These are phyloP conservation scores for Cladobotryum mycophilum DNA, from an alignment of 2,329 filamentous ascomycete genomes.

Conservation along the genomic window DNA sequence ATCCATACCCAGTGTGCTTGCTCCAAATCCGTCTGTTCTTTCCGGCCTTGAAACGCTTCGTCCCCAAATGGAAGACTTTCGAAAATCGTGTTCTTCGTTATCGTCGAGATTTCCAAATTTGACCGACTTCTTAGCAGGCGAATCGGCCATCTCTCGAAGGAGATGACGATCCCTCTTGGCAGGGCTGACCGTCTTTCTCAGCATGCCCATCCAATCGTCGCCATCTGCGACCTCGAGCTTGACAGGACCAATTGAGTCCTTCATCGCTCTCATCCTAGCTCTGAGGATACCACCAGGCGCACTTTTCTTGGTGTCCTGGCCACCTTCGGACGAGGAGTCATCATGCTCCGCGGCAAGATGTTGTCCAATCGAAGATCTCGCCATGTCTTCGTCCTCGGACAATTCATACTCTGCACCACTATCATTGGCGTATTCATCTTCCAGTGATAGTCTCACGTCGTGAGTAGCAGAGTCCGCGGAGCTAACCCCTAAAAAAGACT, in stretches of 20 bases:
- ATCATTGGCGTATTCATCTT: conserved; percentile 49
- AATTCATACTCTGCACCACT: conserved; percentile 73
- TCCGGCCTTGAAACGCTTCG: conserved; percentile 25
- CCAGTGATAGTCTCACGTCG: conserved; percentile 51
- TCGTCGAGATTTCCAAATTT: conserved; percentile 22
- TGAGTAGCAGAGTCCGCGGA: conserved; percentile 73
- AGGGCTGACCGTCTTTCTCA: conserved; percentile 89
- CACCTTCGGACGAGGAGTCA: conserved; percentile 49
- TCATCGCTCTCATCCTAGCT: conserved; percentile 58
- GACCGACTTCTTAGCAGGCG: conserved; percentile 31
- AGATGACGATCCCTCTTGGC: conserved; percentile 84
- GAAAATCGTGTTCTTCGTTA: conserved; percentile 45
- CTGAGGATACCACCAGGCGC: conserved; percentile 57
- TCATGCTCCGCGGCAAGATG: conserved; percentile 71
- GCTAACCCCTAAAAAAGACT: conserved; percentile 92
- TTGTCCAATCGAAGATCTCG: conserved; percentile 68
- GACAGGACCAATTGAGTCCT: conserved; percentile 51
- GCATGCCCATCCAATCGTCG: conserved; percentile 88
- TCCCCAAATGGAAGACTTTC: conserved; percentile 31
- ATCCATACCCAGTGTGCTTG: conserved; percentile 27
- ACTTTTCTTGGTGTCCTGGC: conserved; percentile 36
- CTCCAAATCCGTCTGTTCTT: conserved; percentile 22
- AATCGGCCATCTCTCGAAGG: conserved; percentile 53
- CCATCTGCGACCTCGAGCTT: conserved; percentile 59
- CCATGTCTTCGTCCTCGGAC: conserved; percentile 65